A percentile compares a stretch with the other conserved stretches of the same genome.
phyloP scores from a whole-genome alignment of 768 basidiomycete genomes.

The Hypsizygus marmoreus region DNA sequence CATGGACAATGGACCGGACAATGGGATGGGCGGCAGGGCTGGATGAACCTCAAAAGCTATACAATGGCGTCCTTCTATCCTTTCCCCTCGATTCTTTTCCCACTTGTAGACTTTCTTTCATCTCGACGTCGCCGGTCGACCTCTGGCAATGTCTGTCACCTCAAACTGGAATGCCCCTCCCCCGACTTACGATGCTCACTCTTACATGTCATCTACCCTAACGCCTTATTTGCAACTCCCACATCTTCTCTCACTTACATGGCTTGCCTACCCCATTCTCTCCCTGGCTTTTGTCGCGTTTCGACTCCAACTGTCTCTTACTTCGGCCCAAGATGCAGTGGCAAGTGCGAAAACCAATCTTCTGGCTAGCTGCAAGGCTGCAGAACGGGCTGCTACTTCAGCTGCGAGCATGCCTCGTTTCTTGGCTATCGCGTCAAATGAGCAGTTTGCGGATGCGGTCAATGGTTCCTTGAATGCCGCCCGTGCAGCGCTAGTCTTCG shows the following conservation, averaged over 20 bases:
- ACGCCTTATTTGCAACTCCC: conserved; percentile 83
- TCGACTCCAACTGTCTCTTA: conserved; percentile 73
- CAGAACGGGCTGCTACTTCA: conserved; percentile 78
- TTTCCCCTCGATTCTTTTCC: conserved; percentile 21
- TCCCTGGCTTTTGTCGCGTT: conserved; percentile 89
- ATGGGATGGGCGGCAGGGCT: conserved; percentile 3
- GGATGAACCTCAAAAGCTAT: conserved; percentile 14
- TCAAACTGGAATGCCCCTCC: conserved; percentile 47
- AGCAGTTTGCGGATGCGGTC: conserved; percentile 74
- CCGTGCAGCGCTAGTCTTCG: conserved; percentile 67
- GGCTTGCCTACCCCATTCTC: conserved; percentile 90
- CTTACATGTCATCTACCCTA: conserved; percentile 44
- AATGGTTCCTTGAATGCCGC: conserved; percentile 80
- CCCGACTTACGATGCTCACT: conserved; percentile 58
- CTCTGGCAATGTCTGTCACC: conserved; percentile 29
- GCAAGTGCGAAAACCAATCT: conserved; percentile 72
- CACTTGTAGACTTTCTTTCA: conserved; percentile 15
- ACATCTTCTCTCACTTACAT: conserved; percentile 82
- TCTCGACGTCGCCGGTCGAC: conserved; percentile 53
- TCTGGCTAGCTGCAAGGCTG: conserved; percentile 83
- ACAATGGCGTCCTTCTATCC: conserved; percentile 11
- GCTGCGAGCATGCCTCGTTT: conserved; percentile 88
- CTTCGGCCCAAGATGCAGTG: conserved; percentile 66
- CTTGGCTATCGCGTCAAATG: conserved; percentile 82
- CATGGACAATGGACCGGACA: conserved; percentile 10